Percentiles rank a stretch among this genome's conserved stretches.
Evolutionary conservation across 345 rosid genomes (phyloP).

Genomic region (Pugionium dolabratum): DNA sequence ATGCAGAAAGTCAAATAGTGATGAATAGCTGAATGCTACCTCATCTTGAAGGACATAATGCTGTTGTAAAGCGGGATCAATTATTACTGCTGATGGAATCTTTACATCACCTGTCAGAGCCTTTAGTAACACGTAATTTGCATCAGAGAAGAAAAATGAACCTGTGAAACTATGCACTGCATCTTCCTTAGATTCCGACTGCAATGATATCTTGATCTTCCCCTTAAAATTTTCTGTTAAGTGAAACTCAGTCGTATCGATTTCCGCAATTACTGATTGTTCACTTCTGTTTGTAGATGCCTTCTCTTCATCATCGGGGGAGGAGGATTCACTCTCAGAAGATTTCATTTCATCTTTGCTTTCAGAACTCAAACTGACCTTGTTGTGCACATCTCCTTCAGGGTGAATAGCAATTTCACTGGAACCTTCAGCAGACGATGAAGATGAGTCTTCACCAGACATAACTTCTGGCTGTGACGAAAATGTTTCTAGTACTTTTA

Average conservation of each 20-base stretch:
- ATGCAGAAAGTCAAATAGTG: conserved; percentile 54
- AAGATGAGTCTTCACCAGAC: conserved; percentile 41
- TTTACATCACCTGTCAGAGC: conserved; percentile 66
- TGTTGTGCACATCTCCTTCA: conserved; percentile 38
- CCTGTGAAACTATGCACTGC: conserved; percentile 52
- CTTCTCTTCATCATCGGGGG: conserved; percentile 42
- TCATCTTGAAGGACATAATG: conserved; percentile 63
- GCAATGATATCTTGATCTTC: conserved; percentile 39
- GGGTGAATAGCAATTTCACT: conserved; percentile 34
- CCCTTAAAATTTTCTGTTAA: conserved; percentile 31
- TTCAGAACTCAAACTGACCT: conserved; percentile 35
- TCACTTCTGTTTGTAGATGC: conserved; percentile 31
- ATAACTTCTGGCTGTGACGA: conserved; percentile 48
- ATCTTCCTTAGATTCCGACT: conserved; percentile 44
- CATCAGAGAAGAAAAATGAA: conserved; percentile 78
- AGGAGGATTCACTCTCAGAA: conserved; percentile 41
- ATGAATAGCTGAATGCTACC: conserved; percentile 46
- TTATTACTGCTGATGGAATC: conserved; percentile 73
- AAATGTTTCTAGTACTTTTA: conserved; percentile 48
- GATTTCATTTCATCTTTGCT: conserved; percentile 37
- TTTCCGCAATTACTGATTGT: conserved; percentile 37
- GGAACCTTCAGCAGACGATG: conserved; percentile 44
- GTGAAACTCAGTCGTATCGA: conserved; percentile 41
- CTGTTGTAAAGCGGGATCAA: conserved; percentile 64
- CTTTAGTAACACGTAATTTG: conserved; percentile 59